phyloP scores from a whole-genome alignment of 2,329 filamentous ascomycete species.

The Rutstroemia sp. region DNA sequence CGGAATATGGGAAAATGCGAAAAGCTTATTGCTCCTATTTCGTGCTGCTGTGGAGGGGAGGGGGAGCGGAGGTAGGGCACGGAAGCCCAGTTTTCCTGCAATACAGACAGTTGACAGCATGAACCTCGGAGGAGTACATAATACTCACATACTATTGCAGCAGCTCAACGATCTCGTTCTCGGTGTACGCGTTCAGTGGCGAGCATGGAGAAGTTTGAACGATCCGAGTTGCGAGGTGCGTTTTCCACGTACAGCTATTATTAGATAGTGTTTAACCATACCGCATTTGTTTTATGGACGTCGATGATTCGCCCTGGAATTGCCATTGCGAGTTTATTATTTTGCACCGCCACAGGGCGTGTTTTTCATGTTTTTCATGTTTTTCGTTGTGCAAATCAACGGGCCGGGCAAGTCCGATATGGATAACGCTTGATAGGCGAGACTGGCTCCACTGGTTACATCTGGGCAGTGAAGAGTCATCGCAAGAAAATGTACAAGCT shows the following conservation, averaged over 20 bases:
- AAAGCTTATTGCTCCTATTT: background rate
- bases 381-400: background rate
- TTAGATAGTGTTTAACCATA: background rate
- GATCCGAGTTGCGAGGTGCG: too few species aligned
- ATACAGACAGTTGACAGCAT: constrained; percentile 3
- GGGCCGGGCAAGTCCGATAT: constrained; percentile 5
- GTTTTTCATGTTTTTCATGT: background rate
- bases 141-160: background rate
- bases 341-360: constrained; percentile 6
- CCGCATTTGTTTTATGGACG: background rate
- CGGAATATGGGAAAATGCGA: background rate
- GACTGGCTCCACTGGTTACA: background rate
- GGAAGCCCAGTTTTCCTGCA: background rate
- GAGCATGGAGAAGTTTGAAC: background rate
- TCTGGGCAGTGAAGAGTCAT: background rate
- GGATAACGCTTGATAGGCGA: background rate
- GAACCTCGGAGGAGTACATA: constrained; percentile 6
- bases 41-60: too few species aligned
- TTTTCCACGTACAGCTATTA: background rate
- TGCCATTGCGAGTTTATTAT: background rate
- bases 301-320: background rate
- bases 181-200: constrained; percentile 9
- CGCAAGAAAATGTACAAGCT: too few species aligned
- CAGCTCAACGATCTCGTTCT: background rate
- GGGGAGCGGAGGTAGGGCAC: background rate